phyloP scores from a whole-genome alignment of 768 basidiomycete species.

The Podaxis rugospora region DNA sequence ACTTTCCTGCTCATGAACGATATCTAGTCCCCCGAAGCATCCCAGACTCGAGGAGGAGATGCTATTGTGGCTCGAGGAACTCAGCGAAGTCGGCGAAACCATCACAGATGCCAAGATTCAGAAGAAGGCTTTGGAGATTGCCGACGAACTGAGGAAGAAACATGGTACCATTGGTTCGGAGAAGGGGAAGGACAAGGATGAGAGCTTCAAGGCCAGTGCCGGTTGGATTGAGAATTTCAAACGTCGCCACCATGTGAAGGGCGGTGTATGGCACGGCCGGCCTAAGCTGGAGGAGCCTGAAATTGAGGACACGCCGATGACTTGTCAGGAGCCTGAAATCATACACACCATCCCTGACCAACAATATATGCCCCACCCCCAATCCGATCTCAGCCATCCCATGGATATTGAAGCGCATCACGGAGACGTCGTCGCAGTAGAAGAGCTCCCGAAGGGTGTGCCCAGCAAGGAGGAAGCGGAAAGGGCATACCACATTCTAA shows the following conservation, averaged over 20 bases:
- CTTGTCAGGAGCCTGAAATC: conserved; percentile 10
- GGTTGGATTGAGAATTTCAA: conserved; percentile 95
- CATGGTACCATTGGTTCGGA: conserved; percentile 35
- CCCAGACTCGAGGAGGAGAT: conserved; percentile 70
- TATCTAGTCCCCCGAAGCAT: conserved; percentile 69
- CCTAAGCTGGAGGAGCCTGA: conserved; percentile 10
- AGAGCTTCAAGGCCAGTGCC: conserved; percentile 86
- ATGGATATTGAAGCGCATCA: conserved; percentile 7
- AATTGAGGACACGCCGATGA: conserved; percentile 7
- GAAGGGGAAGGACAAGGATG: conserved; percentile 29
- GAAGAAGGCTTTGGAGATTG: conserved; percentile 64
- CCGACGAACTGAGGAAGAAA: conserved; percentile 31
- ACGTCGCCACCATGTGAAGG: conserved; percentile 69
- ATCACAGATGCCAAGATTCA: conserved; percentile 67
- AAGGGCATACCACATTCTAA: conserved; percentile 7
- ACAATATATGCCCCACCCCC: conserved; percentile 9
- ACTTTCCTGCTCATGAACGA: conserved; percentile 11
- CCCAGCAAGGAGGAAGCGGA: conserved; percentile 9
- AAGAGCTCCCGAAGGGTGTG: conserved; percentile 7
- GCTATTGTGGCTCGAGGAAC: conserved; percentile 53
- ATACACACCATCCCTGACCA: conserved; percentile 3
- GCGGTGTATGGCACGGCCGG: conserved; percentile 43
- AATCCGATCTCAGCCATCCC: neutral
- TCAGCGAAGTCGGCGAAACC: conserved; percentile 36
- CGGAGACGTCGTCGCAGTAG: neutral